A percentile compares a stretch with the other conserved stretches of the same genome.
Conservation (phyloP, 495 filamentous ascomycete genomes). For the Lophium mytilinum region DNA sequence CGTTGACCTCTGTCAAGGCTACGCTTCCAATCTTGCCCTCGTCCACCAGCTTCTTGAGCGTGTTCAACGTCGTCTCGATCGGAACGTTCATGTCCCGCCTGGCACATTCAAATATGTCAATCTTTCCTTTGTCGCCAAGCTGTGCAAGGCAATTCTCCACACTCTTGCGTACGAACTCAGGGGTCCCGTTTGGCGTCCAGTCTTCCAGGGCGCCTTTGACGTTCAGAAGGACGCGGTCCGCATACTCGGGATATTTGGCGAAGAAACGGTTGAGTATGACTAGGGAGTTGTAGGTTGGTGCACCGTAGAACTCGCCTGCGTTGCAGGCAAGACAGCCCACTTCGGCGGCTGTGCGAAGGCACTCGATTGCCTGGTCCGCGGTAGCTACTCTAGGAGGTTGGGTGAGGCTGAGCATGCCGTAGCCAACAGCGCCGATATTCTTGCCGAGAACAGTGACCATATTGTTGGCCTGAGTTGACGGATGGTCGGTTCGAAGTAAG, state of each 20-base stretch:
- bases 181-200: slow-evolving; percentile 45
- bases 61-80: slow-evolving; percentile 46
- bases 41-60: slow-evolving; percentile 50
- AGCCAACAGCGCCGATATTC: slow-evolving; percentile 3
- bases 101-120: slow-evolving; percentile 77
- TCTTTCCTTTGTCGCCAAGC: slow-evolving; percentile 59
- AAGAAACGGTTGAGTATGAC: slow-evolving; percentile 52
- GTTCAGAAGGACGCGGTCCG: slow-evolving; percentile 52
- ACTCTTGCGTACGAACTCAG: slow-evolving; percentile 51
- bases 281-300: slow-evolving; percentile 56
- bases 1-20: slow-evolving; percentile 60
- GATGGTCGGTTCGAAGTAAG: no score
- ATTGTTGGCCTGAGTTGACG: background rate
- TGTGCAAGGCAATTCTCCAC: slow-evolving; percentile 56
- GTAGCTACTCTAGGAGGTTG: background rate
- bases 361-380: slow-evolving; percentile 2
- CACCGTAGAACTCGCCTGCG: slow-evolving; percentile 70
- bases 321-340: slow-evolving; percentile 47
- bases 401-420: background rate
- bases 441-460: background rate
- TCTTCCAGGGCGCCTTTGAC: slow-evolving; percentile 50
- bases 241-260: slow-evolving; percentile 55
- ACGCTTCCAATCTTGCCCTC: slow-evolving; percentile 70
- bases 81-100: slow-evolving; percentile 57
- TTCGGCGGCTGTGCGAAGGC: slow-evolving; percentile 1